Conservation (phyloP, 2,329 filamentous ascomycete species). For the Verticillium zaregamsianum region DNA sequence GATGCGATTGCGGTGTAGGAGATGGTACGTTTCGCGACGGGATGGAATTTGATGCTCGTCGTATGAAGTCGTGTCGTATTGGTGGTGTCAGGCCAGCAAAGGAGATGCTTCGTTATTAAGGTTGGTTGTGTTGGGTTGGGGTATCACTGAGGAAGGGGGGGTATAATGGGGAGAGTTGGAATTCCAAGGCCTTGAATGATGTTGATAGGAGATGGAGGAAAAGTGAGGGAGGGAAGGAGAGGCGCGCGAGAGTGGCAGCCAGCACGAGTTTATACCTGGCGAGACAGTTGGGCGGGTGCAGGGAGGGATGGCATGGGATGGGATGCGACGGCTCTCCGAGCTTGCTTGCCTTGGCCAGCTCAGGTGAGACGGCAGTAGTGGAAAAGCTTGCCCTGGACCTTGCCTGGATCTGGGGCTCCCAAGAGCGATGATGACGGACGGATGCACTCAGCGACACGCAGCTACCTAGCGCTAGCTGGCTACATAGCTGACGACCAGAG, state of each 20-base stretch:
- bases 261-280: constrained; percentile 1
- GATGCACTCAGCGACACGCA: neutral
- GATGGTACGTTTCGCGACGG: neutral
- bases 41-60: neutral
- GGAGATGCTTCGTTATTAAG: neutral
- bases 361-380: neutral
- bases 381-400: neutral
- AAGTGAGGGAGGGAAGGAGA: neutral
- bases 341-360: neutral
- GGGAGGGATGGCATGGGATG: neutral
- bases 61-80: neutral
- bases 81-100: neutral
- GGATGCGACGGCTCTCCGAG: neutral
- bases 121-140: neutral
- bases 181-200: neutral
- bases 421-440: neutral
- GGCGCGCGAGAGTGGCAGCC: neutral
- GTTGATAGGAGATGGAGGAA: neutral
- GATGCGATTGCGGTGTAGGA: neutral
- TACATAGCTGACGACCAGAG: too few species aligned
- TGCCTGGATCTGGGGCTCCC: neutral
- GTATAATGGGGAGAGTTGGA: constrained; percentile 1
- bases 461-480: too few species aligned
- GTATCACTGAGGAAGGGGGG: constrained; percentile 2
- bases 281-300: neutral